Conservation (phyloP, 306 rosid species). For the Herpetospermum pedunculosum region DNA sequence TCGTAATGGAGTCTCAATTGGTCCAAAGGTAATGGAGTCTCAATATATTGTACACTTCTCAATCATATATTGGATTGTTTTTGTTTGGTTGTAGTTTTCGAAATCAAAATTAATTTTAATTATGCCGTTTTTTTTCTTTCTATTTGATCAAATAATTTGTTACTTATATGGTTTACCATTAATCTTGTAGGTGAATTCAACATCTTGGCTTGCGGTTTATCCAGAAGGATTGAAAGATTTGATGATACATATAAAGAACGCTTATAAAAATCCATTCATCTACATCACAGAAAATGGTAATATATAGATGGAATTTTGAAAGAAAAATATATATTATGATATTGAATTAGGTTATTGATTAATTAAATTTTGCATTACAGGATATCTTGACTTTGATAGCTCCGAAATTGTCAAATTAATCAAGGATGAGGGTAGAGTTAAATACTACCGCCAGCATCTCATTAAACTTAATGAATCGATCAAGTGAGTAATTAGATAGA, state of each 20-base stretch:
- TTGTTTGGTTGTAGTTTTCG: too few species aligned
- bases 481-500: background rate
- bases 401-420: background rate
- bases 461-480: background rate
- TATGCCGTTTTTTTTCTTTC: too few species aligned
- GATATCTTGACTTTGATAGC: background rate
- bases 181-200: background rate
- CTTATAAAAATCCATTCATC: constrained; percentile 14
- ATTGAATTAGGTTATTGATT: too few species aligned
- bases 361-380: background rate
- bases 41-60: too few species aligned
- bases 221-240: constrained; percentile 15
- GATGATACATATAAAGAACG: constrained; percentile 12
- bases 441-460: background rate
- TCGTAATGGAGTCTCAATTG: background rate
- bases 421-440: background rate
- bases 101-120: too few species aligned
- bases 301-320: too few species aligned
- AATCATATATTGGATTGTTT: too few species aligned
- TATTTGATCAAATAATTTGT: too few species aligned
- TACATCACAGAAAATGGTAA: constrained; percentile 25
- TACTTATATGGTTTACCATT: too few species aligned
- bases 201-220: constrained; percentile 13
- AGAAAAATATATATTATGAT: too few species aligned
- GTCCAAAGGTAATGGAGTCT: background rate